A percentile compares a stretch with the other conserved stretches of the same genome.
Conservation (phyloP, 176 grass and related monocot genomes). For the Musa schizocarpa region DNA sequence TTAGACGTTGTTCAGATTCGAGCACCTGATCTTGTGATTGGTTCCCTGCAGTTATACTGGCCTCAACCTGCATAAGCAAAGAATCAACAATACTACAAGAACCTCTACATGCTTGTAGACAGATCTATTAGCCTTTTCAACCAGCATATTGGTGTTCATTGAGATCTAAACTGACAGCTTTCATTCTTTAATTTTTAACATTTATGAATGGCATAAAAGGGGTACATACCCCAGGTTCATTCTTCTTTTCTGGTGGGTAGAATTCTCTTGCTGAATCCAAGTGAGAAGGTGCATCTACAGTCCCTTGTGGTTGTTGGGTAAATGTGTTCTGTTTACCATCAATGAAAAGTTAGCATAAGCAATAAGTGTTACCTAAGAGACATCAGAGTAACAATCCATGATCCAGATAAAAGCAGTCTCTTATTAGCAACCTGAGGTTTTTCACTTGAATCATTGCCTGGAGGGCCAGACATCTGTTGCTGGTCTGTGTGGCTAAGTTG, state of each 20-base stretch:
- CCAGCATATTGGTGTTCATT: background rate
- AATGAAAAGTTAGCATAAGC: slow-evolving; percentile 5
- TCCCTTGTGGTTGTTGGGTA: slow-evolving; percentile 21
- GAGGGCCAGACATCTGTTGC: slow-evolving; percentile 27
- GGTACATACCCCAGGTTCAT: slow-evolving; percentile 44
- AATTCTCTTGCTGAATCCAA: slow-evolving; percentile 25
- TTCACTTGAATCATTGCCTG: slow-evolving; percentile 30
- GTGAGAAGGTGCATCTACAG: slow-evolving; percentile 25
- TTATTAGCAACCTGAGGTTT: slow-evolving; percentile 40
- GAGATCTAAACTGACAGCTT: background rate
- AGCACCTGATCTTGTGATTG: slow-evolving; percentile 28
- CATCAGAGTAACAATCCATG: background rate
- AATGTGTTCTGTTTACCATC: slow-evolving; percentile 22
- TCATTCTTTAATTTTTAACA: background rate
- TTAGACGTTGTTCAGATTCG: slow-evolving; percentile 21
- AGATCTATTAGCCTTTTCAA: background rate
- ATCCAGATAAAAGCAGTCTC: background rate
- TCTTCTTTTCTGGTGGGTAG: slow-evolving; percentile 45
- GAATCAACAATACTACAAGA: background rate
- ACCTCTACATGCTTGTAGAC: background rate
- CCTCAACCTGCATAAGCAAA: slow-evolving; percentile 27
- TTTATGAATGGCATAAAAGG: background rate
- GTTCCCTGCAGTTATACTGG: slow-evolving; percentile 24
- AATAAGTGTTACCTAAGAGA: background rate
- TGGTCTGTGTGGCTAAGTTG: slow-evolving; percentile 33